Conservation (phyloP, 495 filamentous ascomycete genomes). For the Amphirosellinia nigrospora region DNA sequence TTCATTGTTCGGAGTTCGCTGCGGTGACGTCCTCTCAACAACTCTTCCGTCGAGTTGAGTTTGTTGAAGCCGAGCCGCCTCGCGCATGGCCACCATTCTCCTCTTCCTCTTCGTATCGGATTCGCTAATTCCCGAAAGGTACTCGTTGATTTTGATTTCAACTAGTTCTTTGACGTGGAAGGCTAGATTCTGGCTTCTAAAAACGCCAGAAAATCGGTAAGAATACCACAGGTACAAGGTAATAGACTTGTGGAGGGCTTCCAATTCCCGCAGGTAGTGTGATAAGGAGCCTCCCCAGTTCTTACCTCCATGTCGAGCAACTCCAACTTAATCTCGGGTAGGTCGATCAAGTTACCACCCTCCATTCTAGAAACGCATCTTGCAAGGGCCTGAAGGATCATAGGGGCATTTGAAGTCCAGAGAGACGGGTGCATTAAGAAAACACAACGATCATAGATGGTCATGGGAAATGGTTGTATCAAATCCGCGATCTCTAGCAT, state of each 20-base stretch:
- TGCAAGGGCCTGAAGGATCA: slow-evolving; percentile 65
- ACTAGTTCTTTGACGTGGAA: slow-evolving; percentile 80
- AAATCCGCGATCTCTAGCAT: slow-evolving; percentile 69
- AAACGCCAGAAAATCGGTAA: slow-evolving; percentile 75
- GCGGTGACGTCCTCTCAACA: slow-evolving; percentile 26
- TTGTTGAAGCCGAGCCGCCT: slow-evolving; percentile 24
- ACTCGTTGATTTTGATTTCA: slow-evolving; percentile 75
- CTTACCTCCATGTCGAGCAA: slow-evolving; percentile 58
- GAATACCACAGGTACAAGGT: slow-evolving; percentile 89
- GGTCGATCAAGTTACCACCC: slow-evolving; percentile 69
- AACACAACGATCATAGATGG: slow-evolving; percentile 71
- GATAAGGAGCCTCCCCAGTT: slow-evolving; percentile 49
- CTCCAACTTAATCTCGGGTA: slow-evolving; percentile 68
- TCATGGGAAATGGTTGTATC: slow-evolving; percentile 70
- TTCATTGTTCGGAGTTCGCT: slow-evolving; percentile 29
- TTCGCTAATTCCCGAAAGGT: slow-evolving; percentile 54
- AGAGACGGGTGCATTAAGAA: slow-evolving; percentile 71
- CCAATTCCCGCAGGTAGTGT: slow-evolving; percentile 68
- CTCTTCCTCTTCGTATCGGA: slow-evolving; percentile 24
- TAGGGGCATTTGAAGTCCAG: slow-evolving; percentile 43
- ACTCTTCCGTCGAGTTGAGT: slow-evolving; percentile 22
- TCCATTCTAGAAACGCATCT: slow-evolving; percentile 67
- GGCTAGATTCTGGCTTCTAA: slow-evolving; percentile 76
- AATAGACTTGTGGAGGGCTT: slow-evolving; percentile 78
- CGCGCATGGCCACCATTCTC: slow-evolving; percentile 31